Conservation (phyloP, 495 filamentous ascomycete genomes). For the Pyronema omphalodes region DNA sequence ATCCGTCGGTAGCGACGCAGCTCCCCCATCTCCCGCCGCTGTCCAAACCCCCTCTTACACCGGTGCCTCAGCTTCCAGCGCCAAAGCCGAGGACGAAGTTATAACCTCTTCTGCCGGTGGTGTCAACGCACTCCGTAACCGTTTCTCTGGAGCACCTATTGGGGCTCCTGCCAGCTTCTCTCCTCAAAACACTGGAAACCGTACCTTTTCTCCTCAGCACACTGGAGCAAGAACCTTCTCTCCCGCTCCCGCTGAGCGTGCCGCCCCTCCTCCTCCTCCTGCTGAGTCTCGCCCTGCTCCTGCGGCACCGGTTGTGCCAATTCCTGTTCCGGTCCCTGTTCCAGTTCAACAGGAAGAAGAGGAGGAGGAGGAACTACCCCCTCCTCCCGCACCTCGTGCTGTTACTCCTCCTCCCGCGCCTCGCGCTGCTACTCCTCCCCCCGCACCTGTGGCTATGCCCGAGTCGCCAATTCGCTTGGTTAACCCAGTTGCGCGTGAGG, state of each 20-base stretch:
- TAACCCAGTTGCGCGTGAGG: constrained; percentile 57
- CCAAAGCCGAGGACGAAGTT: constrained; percentile 28
- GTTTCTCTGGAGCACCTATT: constrained; percentile 55
- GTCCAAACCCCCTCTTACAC: constrained; percentile 52
- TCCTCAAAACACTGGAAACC: constrained; percentile 14
- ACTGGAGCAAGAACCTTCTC: constrained; percentile 37
- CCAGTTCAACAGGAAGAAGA: constrained; percentile 35
- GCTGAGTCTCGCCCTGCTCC: constrained; percentile 15
- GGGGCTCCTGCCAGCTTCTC: constrained; percentile 31
- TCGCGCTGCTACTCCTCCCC: constrained; percentile 41
- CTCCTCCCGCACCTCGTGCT: constrained; percentile 8
- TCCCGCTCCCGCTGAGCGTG: constrained; percentile 38
- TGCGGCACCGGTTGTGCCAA: constrained; percentile 18
- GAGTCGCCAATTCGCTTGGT: constrained; percentile 58
- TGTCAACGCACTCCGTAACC: constrained; percentile 53
- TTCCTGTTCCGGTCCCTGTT: constrained; percentile 40
- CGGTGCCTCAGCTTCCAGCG: constrained; percentile 41
- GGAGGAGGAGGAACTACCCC: constrained; percentile 20
- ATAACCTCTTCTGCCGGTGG: constrained; percentile 38
- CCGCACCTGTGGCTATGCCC: constrained; percentile 27
- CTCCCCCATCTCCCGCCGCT: constrained; percentile 41
- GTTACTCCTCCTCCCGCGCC: constrained; percentile 40
- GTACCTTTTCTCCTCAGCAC: constrained; percentile 10
- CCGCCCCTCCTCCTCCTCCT: constrained; percentile 41
- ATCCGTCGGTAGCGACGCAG: constrained; percentile 26